phyloP scores from a whole-genome alignment of 1,139 yeast species.

The Starmera stellimalicola region DNA sequence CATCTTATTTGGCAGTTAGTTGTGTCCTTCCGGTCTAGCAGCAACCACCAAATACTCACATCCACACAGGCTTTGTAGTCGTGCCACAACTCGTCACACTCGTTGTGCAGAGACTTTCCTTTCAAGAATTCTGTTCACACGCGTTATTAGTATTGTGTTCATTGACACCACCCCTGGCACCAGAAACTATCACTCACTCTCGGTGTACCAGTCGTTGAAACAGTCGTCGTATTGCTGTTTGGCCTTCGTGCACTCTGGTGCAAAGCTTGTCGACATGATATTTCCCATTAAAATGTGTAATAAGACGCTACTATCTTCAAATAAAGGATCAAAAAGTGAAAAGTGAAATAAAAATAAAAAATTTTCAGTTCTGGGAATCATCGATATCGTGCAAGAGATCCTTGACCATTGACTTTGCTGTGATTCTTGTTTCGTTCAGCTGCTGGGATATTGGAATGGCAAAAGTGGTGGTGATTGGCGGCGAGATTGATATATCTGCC shows the following conservation, averaged over 20 bases:
- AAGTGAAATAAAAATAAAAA: too few relatives aligned
- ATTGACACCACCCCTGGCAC: slow-evolving; percentile 5
- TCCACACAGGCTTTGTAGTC: slow-evolving; percentile 81
- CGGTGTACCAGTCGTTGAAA: slow-evolving; percentile 94
- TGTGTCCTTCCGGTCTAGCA: neutral
- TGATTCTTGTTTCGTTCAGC: slow-evolving; percentile 10
- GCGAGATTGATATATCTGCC: slow-evolving; percentile 16
- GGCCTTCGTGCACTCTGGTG: slow-evolving; percentile 89
- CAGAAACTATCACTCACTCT: slow-evolving; percentile 33
- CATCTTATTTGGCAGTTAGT: slow-evolving; percentile 20
- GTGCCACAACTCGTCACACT: slow-evolving; percentile 85
- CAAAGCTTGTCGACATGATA: slow-evolving; percentile 86
- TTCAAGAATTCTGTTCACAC: slow-evolving; percentile 27
- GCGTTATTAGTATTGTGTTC: slow-evolving; percentile 1
- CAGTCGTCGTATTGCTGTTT: slow-evolving; percentile 86
- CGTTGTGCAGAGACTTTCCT: slow-evolving; percentile 51
- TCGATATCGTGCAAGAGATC: slow-evolving; percentile 13
- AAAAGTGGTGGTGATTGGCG: slow-evolving; percentile 19
- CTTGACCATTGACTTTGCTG: slow-evolving; percentile 15
- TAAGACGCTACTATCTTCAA: neutral
- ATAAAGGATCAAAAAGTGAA: too few relatives aligned
- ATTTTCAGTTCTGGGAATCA: too few relatives aligned
- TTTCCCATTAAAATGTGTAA: slow-evolving; percentile 57
- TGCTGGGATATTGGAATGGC: slow-evolving; percentile 7
- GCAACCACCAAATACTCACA: slow-evolving; percentile 20